Base-by-base conservation (phyloP, 495 filamentous ascomycete genomes). In the Hyaloscypha finlandica region DNA sequence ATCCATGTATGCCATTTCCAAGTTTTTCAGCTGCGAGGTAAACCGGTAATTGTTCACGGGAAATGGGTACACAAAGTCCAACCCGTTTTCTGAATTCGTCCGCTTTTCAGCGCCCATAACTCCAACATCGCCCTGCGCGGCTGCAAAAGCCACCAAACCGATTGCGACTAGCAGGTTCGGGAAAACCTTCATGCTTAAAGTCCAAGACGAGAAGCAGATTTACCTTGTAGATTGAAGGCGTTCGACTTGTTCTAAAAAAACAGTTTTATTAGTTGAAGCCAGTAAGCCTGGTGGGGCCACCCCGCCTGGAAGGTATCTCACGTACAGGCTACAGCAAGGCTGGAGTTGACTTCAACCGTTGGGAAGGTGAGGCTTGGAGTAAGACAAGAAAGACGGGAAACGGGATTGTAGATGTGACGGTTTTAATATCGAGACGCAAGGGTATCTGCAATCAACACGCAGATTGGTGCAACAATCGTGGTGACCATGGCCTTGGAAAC, bases 1-100 rank as follows among this genome's bases (percentile, higher is more conserved):
- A 64, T 83, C 81, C 78, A 81, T 81, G 68, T 78, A 83, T 39
- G 78, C 80, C 81, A 81, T 83, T 39, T 79, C 71, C 5, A 81
- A 58, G 0, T 72, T 63, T 59, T 76, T 74, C 12, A 63, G 66
- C 55, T 81, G 80, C 12, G 79, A 77, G 0, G 45, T 61, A 67
- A 83, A 80, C 25, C 63, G 68, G 65, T 77, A 81, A 37, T 74
- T 52, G 45, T 79, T 71, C n/a, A 81, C 63, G 2, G 78, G 80
- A 42, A 66, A 79, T 6, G 78, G 77, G 60, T 83, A 81, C 42
- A 35, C 37, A 37, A 67, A 67, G 22, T 61, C 55, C 14, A 55
- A 31, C 14, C 65, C 65, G 55, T 65, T 65, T n/a, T 35, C 48
- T 32, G 39, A 30, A 20, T 53, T 33, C 5, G 14, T 16, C n/a